These are phyloP conservation scores for Articulospora tetracladia DNA, from an alignment of 495 filamentous ascomycete genomes.

Conservation along the genomic window DNA sequence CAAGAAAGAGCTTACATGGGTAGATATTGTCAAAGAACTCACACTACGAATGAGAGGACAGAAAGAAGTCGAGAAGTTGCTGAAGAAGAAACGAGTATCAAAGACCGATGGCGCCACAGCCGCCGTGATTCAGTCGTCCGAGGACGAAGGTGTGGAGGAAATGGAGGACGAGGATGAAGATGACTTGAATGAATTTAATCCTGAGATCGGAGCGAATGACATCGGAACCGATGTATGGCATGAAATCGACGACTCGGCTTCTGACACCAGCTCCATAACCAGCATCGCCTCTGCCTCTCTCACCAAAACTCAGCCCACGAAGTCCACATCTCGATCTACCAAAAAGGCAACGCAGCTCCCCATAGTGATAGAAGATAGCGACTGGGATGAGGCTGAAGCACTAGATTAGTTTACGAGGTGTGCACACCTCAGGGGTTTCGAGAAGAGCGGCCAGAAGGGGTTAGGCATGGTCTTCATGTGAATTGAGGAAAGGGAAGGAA, in stretches of 20 bases:
- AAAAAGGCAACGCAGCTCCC: slow-evolving; percentile 29
- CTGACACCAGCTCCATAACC: slow-evolving; percentile 26
- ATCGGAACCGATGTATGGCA: slow-evolving; percentile 16
- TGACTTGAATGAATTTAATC: slow-evolving; percentile 22
- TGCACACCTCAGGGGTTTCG: too few relatives aligned
- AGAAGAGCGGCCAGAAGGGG: too few relatives aligned
- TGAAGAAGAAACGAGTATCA: slow-evolving; percentile 43
- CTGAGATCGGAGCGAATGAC: slow-evolving; percentile 5
- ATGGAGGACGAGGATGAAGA: slow-evolving; percentile 24
- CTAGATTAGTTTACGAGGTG: slow-evolving; percentile 32
- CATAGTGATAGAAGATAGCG: slow-evolving; percentile 58
- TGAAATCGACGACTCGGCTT: slow-evolving; percentile 24
- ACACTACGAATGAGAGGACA: slow-evolving; percentile 64
- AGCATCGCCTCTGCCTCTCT: slow-evolving; percentile 30
- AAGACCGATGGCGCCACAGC: slow-evolving; percentile 10
- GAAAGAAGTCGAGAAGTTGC: slow-evolving; percentile 59
- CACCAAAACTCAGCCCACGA: slow-evolving; percentile 15
- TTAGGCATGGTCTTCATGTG: too few relatives aligned
- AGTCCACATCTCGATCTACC: slow-evolving; percentile 21
- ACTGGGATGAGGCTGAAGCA: slow-evolving; percentile 48
- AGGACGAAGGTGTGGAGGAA: slow-evolving; percentile 7
- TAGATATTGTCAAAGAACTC: slow-evolving; percentile 75
- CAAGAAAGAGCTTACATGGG: slow-evolving; percentile 59
- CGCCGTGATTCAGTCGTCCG: slow-evolving; percentile 9
- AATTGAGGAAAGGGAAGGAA: too few relatives aligned